A percentile compares a stretch with the other conserved stretches of the same genome.
Conservation (phyloP, 139 green algal genomes). For the Diplosphaera chodatii region DNA sequence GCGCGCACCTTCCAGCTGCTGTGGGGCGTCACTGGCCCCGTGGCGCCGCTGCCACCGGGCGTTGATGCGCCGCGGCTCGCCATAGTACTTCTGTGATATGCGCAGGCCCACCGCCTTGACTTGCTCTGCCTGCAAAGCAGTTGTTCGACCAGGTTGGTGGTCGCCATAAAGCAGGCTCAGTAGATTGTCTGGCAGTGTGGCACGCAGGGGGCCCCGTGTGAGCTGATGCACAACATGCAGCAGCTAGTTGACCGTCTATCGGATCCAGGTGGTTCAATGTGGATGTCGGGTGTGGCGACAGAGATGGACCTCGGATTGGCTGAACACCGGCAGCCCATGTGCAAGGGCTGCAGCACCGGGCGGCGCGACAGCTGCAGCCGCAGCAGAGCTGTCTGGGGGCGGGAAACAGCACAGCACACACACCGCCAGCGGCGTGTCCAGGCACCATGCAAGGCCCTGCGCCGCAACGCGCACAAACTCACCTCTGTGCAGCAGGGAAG, state of each 20-base stretch:
- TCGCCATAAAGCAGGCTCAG: too few species aligned
- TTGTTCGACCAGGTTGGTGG: too few species aligned
- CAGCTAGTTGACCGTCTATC: too few species aligned
- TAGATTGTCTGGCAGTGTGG: too few species aligned
- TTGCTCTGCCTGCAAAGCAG: constrained; percentile 21
- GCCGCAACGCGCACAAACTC: background rate
- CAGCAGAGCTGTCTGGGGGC: background rate
- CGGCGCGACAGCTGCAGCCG: background rate
- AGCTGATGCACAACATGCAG: too few species aligned
- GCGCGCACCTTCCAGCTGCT: background rate
- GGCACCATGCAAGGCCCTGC: background rate
- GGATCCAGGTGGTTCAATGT: too few species aligned
- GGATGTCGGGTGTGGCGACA: background rate
- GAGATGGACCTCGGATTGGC: background rate
- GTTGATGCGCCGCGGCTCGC: constrained; percentile 22
- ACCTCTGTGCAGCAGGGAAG: constrained; percentile 18
- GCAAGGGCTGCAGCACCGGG: background rate
- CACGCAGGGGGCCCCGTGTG: too few species aligned
- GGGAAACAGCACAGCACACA: background rate
- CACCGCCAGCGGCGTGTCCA: background rate
- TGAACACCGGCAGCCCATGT: background rate
- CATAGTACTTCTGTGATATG: constrained; percentile 37
- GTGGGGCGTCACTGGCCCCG: background rate
- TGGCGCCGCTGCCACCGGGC: constrained; percentile 23
- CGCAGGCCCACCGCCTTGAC: constrained; percentile 42